phyloP scores from a whole-genome alignment of 176 grass and related monocot species.

The Alloteropsis semialata region DNA sequence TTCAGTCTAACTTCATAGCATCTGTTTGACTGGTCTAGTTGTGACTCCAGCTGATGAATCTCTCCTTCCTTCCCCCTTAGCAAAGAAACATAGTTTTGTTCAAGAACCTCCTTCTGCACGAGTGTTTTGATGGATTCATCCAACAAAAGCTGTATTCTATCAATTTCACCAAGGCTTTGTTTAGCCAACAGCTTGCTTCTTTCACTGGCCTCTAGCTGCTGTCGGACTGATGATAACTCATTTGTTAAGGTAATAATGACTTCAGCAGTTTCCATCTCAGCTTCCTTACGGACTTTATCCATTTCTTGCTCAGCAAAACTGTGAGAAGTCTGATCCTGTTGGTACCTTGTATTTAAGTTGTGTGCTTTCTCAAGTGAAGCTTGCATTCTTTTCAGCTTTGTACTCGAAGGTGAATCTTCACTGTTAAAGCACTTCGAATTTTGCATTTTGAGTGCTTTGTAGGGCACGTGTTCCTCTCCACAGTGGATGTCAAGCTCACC shows the following conservation, averaged over 20 bases:
- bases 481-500: slow-evolving; percentile 31
- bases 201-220: slow-evolving; percentile 44
- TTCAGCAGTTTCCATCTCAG: slow-evolving; percentile 69
- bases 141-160: slow-evolving; percentile 34
- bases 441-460: slow-evolving; percentile 43
- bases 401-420: slow-evolving; percentile 65
- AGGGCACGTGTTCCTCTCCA: slow-evolving; percentile 1
- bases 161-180: slow-evolving; percentile 45
- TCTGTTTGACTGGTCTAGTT: neutral
- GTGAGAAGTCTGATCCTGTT: slow-evolving; percentile 56
- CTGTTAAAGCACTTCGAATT: slow-evolving; percentile 37
- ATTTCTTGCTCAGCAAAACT: slow-evolving; percentile 66
- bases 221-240: slow-evolving; percentile 43
- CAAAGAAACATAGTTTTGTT: neutral
- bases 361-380: slow-evolving; percentile 62
- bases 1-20: slow-evolving; percentile 36
- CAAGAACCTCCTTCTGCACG: slow-evolving; percentile 60
- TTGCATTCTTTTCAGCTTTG: slow-evolving; percentile 84
- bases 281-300: slow-evolving; percentile 72
- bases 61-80: neutral
- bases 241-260: slow-evolving; percentile 79
- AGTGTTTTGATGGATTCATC: slow-evolving; percentile 53
- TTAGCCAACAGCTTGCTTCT: slow-evolving; percentile 41
- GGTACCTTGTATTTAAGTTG: slow-evolving; percentile 54
- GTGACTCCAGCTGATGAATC: neutral